A percentile compares a stretch with the other conserved stretches of the same genome.
Conservation (phyloP, 2,329 filamentous ascomycete genomes). For the Hypoxylon sp. region DNA sequence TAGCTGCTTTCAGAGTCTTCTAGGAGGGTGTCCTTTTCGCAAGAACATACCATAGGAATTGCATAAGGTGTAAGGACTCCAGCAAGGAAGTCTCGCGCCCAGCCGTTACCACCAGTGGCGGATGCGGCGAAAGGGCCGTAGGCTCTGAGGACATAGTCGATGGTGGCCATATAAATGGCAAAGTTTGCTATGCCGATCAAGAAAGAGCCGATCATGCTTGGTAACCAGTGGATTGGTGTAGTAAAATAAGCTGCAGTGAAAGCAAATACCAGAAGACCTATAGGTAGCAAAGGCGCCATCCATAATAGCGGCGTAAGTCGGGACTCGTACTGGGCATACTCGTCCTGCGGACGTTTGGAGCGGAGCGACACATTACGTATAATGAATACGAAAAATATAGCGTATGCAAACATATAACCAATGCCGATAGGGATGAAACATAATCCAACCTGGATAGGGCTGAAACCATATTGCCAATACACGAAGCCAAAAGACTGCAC, state of each 20-base stretch:
- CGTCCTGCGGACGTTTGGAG: constrained; percentile 65
- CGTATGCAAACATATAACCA: constrained; percentile 75
- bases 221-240: constrained; percentile 77
- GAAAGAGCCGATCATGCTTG: constrained; percentile 74
- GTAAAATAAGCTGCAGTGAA: constrained; percentile 72
- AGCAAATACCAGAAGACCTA: constrained; percentile 79
- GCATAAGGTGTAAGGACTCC: constrained; percentile 79
- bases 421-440: constrained; percentile 76
- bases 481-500: constrained; percentile 79
- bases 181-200: constrained; percentile 82
- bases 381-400: constrained; percentile 71
- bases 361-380: constrained; percentile 67
- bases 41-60: constrained; percentile 65
- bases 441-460: constrained; percentile 69
- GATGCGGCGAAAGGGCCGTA: constrained; percentile 82
- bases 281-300: constrained; percentile 71
- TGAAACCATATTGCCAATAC: constrained; percentile 77
- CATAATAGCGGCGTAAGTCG: constrained; percentile 77
- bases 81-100: constrained; percentile 80
- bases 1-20: not conserved
- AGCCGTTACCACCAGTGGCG: constrained; percentile 82
- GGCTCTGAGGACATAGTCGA: constrained; percentile 83
- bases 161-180: constrained; percentile 81
- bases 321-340: constrained; percentile 76
- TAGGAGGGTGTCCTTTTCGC: too few relatives aligned